These are phyloP conservation scores for Chaetomium sp. DNA, from an alignment of 2,329 filamentous ascomycete species.

Conservation along the genomic window DNA sequence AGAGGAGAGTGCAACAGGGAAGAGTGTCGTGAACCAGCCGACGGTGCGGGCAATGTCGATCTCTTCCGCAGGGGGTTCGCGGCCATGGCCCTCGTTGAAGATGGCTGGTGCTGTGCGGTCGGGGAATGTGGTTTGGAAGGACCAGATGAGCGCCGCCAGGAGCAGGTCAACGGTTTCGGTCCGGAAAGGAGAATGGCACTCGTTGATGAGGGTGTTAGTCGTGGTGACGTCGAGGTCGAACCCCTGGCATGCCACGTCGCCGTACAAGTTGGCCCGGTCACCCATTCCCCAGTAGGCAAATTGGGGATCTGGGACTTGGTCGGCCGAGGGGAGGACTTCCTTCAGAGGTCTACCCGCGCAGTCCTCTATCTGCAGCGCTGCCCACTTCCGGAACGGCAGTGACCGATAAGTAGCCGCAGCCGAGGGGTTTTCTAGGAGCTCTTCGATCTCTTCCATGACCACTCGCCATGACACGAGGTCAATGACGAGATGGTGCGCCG, in stretches of 20 bases:
- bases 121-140: conserved; percentile 42
- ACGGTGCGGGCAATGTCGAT: conserved; percentile 46
- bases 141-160: conserved; percentile 40
- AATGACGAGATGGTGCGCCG: conserved; percentile 45
- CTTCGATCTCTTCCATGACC: conserved; percentile 48
- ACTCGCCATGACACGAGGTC: conserved; percentile 52
- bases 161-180: conserved; percentile 47
- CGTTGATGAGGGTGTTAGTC: conserved; percentile 33
- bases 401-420: conserved; percentile 23
- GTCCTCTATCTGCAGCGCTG: conserved; percentile 41
- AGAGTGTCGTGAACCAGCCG: conserved; percentile 51
- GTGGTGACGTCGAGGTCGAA: conserved; percentile 45
- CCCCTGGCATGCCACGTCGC: conserved; percentile 36
- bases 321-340: conserved; percentile 20
- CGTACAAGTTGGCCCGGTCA: conserved; percentile 32
- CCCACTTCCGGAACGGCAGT: conserved; percentile 45
- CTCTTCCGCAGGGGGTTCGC: conserved; percentile 40
- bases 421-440: conserved; percentile 37
- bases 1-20: conserved; percentile 37
- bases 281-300: conserved; percentile 37
- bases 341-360: conserved; percentile 3
- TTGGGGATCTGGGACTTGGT: conserved; percentile 23
- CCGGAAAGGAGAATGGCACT: conserved; percentile 38
- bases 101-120: conserved; percentile 42
- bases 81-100: conserved; percentile 48